Base-by-base conservation (phyloP, 129 eudicot genomes). In the Helichrysum umbraculigerum region DNA sequence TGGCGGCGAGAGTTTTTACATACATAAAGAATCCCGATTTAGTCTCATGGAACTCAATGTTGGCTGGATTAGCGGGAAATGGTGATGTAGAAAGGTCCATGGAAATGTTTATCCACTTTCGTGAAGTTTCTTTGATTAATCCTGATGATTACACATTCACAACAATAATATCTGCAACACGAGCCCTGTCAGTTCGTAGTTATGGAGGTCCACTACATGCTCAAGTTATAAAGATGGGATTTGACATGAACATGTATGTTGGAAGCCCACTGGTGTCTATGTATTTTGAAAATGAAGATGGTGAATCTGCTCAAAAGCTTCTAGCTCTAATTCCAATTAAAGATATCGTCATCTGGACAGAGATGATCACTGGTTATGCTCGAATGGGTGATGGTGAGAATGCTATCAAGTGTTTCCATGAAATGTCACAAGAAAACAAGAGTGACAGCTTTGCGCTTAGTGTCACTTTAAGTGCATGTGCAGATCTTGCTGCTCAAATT, bases 61-160 rank as follows among this genome's bases (percentile, higher is more conserved):
- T 66, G 34, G 71, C 71, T 0, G 71, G 71, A 30, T 7, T 90
- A 67, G 79, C 89, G 4, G 96, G 91, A 16, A 82, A 69, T 17
- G 84, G 84, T 17, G 84, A 86, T 57, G 86, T 78, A 8, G 82
- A 77, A 66, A 77, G 69, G 80, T 87, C 81, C 3, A 81, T 91
- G 83, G 56, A 66, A 66, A 82, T 86, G 76, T 87, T 90, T 78
- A 61, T 83, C 11, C 70, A 71, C 32, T 32, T 93, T 5, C 73
- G 14, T 62, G 75, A 41, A 71, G 68, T 28, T 47, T 80, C 81
- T 69, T 47, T 10, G 16, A 32, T 70, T 20, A 87, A 72, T 34
- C 96, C 97, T 0, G 98, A 93, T 70, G 93, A 88, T 47, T 93
- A 93, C 75, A 88, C 96, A 17, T 93, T 85, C 71, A 91, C 96